Conservation (phyloP, 176 grass and related monocot species). For the Cenchrus purpureus region DNA sequence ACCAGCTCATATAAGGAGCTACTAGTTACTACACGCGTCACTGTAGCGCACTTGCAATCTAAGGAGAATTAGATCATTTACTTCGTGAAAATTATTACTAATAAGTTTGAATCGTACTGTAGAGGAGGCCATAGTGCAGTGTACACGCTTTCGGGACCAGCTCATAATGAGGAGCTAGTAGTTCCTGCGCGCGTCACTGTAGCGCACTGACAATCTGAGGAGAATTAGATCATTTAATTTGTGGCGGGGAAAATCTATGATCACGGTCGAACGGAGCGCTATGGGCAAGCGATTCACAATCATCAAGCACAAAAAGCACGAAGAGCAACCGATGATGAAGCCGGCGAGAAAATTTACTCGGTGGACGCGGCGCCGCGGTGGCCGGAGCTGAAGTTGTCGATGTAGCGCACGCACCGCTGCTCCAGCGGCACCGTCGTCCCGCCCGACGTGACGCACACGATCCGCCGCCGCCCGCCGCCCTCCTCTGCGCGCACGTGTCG, state of each 20-base stretch:
- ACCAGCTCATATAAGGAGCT: neutral
- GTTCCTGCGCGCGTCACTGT: constrained; percentile 6
- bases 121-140: neutral
- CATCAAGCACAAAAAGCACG: neutral
- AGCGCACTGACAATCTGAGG: neutral
- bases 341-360: constrained; percentile 46
- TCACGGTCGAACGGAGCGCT: neutral
- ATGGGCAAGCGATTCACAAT: neutral
- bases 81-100: neutral
- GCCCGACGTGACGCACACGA: constrained; percentile 93
- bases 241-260: neutral
- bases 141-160: neutral
- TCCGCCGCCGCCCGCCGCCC: constrained; percentile 41
- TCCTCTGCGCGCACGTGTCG: constrained; percentile 23
- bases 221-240: neutral
- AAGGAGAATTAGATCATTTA: neutral
- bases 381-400: constrained; percentile 99
- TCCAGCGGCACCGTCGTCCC: constrained; percentile 92
- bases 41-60: neutral
- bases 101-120: too few species aligned
- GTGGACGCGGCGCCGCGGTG: constrained; percentile 85
- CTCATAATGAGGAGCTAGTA: neutral
- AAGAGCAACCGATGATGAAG: neutral
- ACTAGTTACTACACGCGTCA: neutral
- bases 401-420: constrained; percentile 92